Percentiles rank a stretch among this genome's conserved stretches.
Evolutionary conservation across 768 basidiomycete genomes (phyloP).

Genomic region (Lyophyllum atratum): DNA sequence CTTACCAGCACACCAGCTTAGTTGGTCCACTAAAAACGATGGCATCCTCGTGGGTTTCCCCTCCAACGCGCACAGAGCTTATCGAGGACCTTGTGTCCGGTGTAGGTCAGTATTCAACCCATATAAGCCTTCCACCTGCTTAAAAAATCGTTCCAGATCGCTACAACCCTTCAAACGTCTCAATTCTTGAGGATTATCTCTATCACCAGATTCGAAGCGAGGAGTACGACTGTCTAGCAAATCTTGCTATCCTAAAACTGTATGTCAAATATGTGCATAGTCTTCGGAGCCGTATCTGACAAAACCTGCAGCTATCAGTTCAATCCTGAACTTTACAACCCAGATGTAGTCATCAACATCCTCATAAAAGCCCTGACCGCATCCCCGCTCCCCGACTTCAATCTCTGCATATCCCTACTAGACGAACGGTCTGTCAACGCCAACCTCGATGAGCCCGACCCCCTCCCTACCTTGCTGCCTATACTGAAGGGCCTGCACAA

Average conservation of each 20-base stretch:
- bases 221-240: conserved; percentile 94
- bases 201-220: conserved; percentile 90
- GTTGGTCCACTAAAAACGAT: conserved; percentile 30
- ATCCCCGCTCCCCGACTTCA: conserved; percentile 89
- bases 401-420: conserved; percentile 90
- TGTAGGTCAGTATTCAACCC: conserved; percentile 61
- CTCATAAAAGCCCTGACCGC: conserved; percentile 89
- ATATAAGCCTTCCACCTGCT: conserved; percentile 2
- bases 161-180: conserved; percentile 94
- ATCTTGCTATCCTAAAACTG: conserved; percentile 94
- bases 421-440: conserved; percentile 65
- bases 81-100: conserved; percentile 92
- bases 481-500: conserved; percentile 65
- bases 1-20: conserved; percentile 10
- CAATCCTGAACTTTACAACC: conserved; percentile 90
- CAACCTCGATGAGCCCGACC: conserved; percentile 79
- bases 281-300: conserved; percentile 8
- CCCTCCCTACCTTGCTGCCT: conserved; percentile 70
- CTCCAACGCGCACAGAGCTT: conserved; percentile 77
- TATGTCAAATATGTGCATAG: conserved; percentile 32
- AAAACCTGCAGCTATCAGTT: conserved; percentile 79
- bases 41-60: conserved; percentile 69
- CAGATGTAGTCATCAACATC: conserved; percentile 92
- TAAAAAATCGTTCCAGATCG: conserved; percentile 60
- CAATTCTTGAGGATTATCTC: conserved; percentile 94